Base-by-base conservation (phyloP, 169 alveolate species). In the Neospora caninum region DNA sequence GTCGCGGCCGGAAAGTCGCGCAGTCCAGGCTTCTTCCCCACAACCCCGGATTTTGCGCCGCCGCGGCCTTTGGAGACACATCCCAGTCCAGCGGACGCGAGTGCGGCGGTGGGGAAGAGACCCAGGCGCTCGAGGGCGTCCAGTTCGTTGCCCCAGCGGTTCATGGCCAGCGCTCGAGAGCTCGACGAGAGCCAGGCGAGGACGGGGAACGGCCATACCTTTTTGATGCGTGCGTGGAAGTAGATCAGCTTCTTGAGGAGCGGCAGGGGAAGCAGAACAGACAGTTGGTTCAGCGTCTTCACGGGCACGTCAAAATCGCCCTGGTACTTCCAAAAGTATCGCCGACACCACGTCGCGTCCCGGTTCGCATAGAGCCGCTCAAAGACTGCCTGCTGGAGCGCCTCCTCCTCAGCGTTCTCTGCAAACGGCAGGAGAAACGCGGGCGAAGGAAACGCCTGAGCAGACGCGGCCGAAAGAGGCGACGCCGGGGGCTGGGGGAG, bases 301-400 rank as follows among this genome's bases (percentile, higher is more conserved):
- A 82, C n/a, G 0, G 53, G 25, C 38, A 82, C 89, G 67, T 82
- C 89, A 34, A 41, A 82, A 36, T 82, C 89, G 41, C 39, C 25
- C 36, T 82, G 89, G 25, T 82, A 82, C 89, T 82, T 82, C 43
- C 34, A 43, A 36, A 82, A 82, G 25, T 82, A 82, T 1, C 89
- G 89, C 67, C 89, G 89, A 42, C 89, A 82, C 89, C 89, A 82
- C 27, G 89, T 36, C 41, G 89, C 89, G 64, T 82, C 89, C 9
- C 89, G 38, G 67, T 82, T 38, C 39, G 89, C 89, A 67, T 82
- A 82, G 39, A 82, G 89, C 53, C 31, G 64, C 64, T 82, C 89
- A 29, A 41, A 82, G n/a, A 82, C 89, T 49, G 67, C 41, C 67
- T 82, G 89, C 64, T 82, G 89, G 34, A 82, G 38, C 69, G n/a